Evolutionary conservation across 192 early-diverging fungal species (phyloP).

Genomic region (Phlyctochytrium planicorne): DNA sequence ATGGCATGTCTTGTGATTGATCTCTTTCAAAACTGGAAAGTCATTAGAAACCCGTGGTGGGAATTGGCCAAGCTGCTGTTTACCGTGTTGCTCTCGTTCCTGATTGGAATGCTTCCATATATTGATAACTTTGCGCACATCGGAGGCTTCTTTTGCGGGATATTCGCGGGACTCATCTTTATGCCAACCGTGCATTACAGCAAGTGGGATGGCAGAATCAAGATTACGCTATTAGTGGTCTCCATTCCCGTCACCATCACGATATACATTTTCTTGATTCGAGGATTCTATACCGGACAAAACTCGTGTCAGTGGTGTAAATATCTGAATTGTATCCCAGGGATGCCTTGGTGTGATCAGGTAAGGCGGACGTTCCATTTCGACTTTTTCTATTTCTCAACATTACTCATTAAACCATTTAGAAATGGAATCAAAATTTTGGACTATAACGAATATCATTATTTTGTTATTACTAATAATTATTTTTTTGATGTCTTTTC

Average conservation of each 20-base stretch:
- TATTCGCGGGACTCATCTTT: constrained; percentile 67
- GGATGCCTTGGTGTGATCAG: constrained; percentile 57
- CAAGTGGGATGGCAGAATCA: constrained; percentile 42
- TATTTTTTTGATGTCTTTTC: no score
- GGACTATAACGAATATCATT: no score
- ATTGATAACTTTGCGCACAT: constrained; percentile 88
- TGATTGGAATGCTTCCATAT: constrained; percentile 72
- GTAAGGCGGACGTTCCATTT: no score
- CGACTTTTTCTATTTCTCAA: no score
- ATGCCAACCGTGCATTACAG: constrained; percentile 66
- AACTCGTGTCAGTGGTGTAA: constrained; percentile 44
- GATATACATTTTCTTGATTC: constrained; percentile 33
- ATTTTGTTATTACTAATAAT: no score
- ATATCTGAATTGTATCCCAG: constrained; percentile 55
- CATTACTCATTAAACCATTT: no score
- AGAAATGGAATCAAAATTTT: no score
- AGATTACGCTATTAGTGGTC: constrained; percentile 32
- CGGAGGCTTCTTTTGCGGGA: constrained; percentile 70
- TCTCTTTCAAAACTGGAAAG: constrained; percentile 73
- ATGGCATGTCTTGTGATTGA: constrained; percentile 78
- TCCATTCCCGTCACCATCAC: constrained; percentile 33
- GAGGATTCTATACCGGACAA: constrained; percentile 33
- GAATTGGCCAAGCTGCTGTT: constrained; percentile 68
- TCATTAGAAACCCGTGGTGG: constrained; percentile 59
- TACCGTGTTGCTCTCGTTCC: constrained; percentile 64